A percentile compares a stretch with the other conserved stretches of the same genome.
Evolutionary conservation across 305 asterid genomes (phyloP).

Genomic region (Fraxinus velutina): DNA sequence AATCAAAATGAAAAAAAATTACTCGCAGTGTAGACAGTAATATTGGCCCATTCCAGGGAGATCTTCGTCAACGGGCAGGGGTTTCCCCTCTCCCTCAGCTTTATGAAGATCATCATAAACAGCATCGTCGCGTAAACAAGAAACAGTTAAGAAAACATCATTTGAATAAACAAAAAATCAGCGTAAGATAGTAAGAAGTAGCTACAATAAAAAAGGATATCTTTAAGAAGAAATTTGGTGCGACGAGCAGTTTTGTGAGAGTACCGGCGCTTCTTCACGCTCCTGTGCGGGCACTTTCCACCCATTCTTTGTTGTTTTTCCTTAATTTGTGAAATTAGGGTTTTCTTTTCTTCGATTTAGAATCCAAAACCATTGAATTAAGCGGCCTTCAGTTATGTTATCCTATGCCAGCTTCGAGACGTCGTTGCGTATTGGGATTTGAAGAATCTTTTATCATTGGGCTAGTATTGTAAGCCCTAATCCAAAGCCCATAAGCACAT

Average conservation of each 20-base stretch:
- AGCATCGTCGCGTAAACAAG: conserved; percentile 63
- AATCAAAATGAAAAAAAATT: conserved; percentile 12
- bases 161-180: not conserved
- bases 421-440: not conserved
- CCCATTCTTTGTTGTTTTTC: conserved; percentile 48
- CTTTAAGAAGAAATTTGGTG: conserved; percentile 54
- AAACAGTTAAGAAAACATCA: conserved; percentile 32
- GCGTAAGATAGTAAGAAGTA: conserved; percentile 22
- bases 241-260: conserved; percentile 69
- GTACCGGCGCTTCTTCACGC: conserved; percentile 77
- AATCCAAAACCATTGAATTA: conserved; percentile 19
- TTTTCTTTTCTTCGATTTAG: not conserved
- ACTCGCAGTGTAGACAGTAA: conserved; percentile 89
- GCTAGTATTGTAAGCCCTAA: not conserved
- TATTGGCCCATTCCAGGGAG: conserved; percentile 94
- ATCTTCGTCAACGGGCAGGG: conserved; percentile 77
- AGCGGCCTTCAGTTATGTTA: not conserved
- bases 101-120: conserved; percentile 69
- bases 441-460: not conserved
- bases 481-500: not conserved
- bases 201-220: conserved; percentile 39
- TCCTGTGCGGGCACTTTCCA: conserved; percentile 90
- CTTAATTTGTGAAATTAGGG: conserved; percentile 19
- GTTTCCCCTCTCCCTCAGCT: conserved; percentile 34
- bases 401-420: not conserved